Evolutionary conservation across 306 rosid genomes (phyloP).

Genomic region (Ceratonia siliqua): DNA sequence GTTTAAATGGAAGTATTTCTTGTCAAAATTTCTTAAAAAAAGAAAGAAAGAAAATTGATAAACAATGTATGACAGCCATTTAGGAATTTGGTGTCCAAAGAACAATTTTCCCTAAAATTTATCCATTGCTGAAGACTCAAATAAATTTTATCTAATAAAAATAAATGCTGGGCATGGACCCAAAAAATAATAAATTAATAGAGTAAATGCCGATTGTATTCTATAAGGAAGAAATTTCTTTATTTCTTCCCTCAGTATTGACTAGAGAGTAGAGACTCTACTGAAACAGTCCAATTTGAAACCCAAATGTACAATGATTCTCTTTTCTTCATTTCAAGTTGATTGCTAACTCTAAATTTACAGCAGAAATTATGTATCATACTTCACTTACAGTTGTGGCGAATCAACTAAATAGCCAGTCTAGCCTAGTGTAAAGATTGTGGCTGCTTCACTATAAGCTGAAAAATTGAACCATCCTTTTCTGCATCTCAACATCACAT

Average conservation of each 20-base stretch:
- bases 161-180: background rate
- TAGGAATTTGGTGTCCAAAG: too few relatives aligned
- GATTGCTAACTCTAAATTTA: slow-evolving; percentile 35
- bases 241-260: slow-evolving; percentile 34
- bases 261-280: too few relatives aligned
- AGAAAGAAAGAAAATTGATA: too few relatives aligned
- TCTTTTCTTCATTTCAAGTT: slow-evolving; percentile 25
- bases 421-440: slow-evolving; percentile 27
- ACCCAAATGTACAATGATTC: slow-evolving; percentile 41
- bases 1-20: too few relatives aligned
- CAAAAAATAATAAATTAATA: background rate
- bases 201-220: slow-evolving; percentile 9
- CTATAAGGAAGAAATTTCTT: slow-evolving; percentile 29
- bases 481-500: background rate
- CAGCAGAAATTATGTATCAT: slow-evolving; percentile 36
- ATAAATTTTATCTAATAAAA: background rate
- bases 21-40: too few relatives aligned
- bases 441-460: slow-evolving; percentile 21
- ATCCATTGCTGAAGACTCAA: too few relatives aligned
- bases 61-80: too few relatives aligned
- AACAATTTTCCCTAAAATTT: too few relatives aligned
- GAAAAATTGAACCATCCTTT: slow-evolving; percentile 36
- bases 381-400: slow-evolving; percentile 34
- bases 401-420: slow-evolving; percentile 33
- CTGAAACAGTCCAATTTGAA: slow-evolving; percentile 33